phyloP scores from a whole-genome alignment of 2,329 filamentous ascomycete genomes.

The Fusarium palustre region DNA sequence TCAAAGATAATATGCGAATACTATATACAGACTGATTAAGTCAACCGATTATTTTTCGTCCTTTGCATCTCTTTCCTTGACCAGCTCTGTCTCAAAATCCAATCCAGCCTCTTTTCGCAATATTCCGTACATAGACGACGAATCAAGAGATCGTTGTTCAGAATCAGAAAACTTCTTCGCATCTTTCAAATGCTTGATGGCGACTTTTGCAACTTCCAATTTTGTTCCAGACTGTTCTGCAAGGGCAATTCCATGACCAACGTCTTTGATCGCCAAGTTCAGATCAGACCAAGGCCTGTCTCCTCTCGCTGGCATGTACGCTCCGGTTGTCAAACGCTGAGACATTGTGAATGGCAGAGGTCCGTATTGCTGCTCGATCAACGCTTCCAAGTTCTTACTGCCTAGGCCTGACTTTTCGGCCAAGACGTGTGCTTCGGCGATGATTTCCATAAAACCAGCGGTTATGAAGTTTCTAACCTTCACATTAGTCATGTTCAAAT shows the following conservation, averaged over 20 bases:
- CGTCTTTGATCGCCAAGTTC: constrained; percentile 64
- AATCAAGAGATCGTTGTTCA: constrained; percentile 57
- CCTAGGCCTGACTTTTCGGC: constrained; percentile 60
- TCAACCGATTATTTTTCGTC: neutral
- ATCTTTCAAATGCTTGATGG: constrained; percentile 56
- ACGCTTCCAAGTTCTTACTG: constrained; percentile 54
- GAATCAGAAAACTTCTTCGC: constrained; percentile 55
- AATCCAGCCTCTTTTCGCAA: constrained; percentile 58
- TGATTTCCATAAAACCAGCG: constrained; percentile 61
- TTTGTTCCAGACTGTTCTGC: constrained; percentile 55
- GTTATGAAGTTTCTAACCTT: constrained; percentile 55
- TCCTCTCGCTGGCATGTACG: constrained; percentile 52
- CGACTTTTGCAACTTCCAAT: constrained; percentile 58
- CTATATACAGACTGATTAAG: neutral
- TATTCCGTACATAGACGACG: constrained; percentile 63
- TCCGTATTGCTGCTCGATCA: constrained; percentile 57
- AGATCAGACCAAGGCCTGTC: constrained; percentile 61
- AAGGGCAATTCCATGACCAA: constrained; percentile 60
- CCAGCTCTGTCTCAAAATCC: constrained; percentile 56
- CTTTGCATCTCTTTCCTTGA: constrained; percentile 48
- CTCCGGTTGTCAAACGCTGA: constrained; percentile 53
- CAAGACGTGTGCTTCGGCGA: constrained; percentile 62
- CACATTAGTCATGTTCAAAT: no score
- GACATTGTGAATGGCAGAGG: constrained; percentile 54
- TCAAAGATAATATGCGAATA: neutral